Conservation (phyloP, 73 alveolate species). For the Paramecium bursaria region DNA sequence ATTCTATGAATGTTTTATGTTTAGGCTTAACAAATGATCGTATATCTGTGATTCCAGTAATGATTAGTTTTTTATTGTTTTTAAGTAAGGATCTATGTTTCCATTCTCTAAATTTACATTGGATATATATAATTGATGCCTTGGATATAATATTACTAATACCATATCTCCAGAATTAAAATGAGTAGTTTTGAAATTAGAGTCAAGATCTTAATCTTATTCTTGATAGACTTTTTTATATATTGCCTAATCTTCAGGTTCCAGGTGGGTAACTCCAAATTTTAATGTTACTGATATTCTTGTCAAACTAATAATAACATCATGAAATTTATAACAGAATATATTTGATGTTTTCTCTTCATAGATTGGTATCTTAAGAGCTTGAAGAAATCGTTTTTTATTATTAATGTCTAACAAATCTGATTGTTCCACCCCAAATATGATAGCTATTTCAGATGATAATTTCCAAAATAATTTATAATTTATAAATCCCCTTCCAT, state of each 20-base stretch:
- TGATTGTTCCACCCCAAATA: constrained; percentile 60
- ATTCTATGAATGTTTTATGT: constrained; percentile 40
- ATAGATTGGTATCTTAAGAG: constrained; percentile 63
- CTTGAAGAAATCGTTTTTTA: constrained; percentile 38
- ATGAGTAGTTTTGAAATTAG: constrained; percentile 14
- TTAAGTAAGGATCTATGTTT: constrained; percentile 14
- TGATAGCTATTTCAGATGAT: constrained; percentile 58
- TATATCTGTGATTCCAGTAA: constrained; percentile 30
- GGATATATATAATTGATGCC: constrained; percentile 33
- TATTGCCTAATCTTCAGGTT: constrained; percentile 23
- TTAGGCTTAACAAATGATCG: not conserved
- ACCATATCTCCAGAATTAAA: constrained; percentile 59
- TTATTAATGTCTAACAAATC: constrained; percentile 58
- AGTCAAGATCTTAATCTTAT: not conserved
- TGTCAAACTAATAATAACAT: constrained; percentile 63
- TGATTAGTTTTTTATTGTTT: not conserved
- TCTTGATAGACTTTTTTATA: constrained; percentile 14
- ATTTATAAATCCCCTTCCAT: constrained; percentile 64
- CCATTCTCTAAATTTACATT: constrained; percentile 53
- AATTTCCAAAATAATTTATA: constrained; percentile 68
- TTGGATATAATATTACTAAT: not conserved
- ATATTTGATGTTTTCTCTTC: constrained; percentile 54
- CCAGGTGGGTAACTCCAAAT: constrained; percentile 48
- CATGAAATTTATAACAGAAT: constrained; percentile 66
- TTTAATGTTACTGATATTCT: constrained; percentile 60